These are phyloP conservation scores for Rhizopogon sp. DNA, from an alignment of 768 basidiomycete species.

Conservation along the genomic window DNA sequence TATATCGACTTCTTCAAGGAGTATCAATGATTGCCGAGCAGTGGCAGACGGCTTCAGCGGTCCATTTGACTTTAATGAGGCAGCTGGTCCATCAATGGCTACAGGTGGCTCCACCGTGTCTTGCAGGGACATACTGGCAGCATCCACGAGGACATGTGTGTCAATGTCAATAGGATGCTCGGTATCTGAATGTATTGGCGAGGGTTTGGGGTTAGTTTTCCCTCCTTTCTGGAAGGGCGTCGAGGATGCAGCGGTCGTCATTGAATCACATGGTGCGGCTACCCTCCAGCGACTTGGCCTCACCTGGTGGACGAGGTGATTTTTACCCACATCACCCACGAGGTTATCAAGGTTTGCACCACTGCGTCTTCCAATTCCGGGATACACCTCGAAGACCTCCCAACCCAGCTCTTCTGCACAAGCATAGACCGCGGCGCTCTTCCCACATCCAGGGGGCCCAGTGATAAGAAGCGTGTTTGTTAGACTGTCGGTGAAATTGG, in stretches of 20 bases:
- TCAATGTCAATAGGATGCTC: constrained; percentile 5
- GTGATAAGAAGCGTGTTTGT: constrained; percentile 83
- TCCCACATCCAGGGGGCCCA: constrained; percentile 84
- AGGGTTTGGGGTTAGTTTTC: background rate
- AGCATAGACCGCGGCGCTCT: constrained; percentile 90
- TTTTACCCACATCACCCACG: constrained; percentile 91
- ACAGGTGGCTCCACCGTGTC: constrained; percentile 2
- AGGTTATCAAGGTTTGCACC: constrained; percentile 72
- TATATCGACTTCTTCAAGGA: constrained; percentile 95
- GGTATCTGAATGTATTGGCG: constrained; percentile 18
- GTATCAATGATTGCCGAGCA: constrained; percentile 79
- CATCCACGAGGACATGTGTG: constrained; percentile 1
- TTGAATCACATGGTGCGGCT: constrained; percentile 5
- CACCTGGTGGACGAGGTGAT: constrained; percentile 63
- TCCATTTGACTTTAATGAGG: constrained; percentile 1
- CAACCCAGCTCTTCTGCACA: constrained; percentile 92
- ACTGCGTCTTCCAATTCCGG: constrained; percentile 88
- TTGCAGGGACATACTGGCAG: constrained; percentile 1
- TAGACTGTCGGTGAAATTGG: constrained; percentile 41
- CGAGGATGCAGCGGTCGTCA: constrained; percentile 7
- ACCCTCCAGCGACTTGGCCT: constrained; percentile 4
- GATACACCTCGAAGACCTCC: constrained; percentile 96
- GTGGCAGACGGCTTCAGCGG: constrained; percentile 5
- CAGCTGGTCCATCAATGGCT: background rate
- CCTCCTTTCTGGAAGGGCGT: constrained; percentile 13